Evolutionary conservation across 2,329 filamentous ascomycete species (phyloP), one percentile per base, ranked within the genome.

Genomic region (Ophiosphaerella korrae): DNA sequence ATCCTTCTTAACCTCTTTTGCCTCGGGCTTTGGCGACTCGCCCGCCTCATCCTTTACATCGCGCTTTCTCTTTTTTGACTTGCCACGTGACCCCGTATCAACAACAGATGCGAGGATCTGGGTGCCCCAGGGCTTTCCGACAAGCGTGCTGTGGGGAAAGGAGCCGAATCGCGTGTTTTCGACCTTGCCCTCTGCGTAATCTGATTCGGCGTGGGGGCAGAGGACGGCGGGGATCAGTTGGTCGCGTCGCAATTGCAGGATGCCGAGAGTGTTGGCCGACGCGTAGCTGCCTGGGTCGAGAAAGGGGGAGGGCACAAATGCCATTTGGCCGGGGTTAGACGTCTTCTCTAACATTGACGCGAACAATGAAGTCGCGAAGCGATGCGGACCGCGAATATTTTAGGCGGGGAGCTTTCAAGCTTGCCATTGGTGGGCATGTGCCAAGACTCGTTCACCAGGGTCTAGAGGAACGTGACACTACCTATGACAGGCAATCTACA

Each of bases 121-220:
- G 6, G 89, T 91, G 24, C 94, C 94, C 93, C 93, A 97, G 36
- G 90, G 88, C 46, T 92, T 80, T 5, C 85, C 81, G 48, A 96
- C 67, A 23, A 82, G 72, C 0, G 78, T 80, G 55, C 70, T 78
- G 61, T 82, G 79, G 2, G 79, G 79, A 48, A 78, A 82, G 12
- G 92, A 96, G 42, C 94, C 94, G 67, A 96, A 99, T 38, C 92
- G 87, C 1, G 93, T 99, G 76, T 96, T 97, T 46, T 92, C 85
- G 37, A 81, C 77, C 16, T 75, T 75, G 44, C 77, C 77, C 54
- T 78, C 77, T 47, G 73, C 58, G 70, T 78, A 68, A 65, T 79
- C 70, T 50, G 76, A 62, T 45, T 69, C 64, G 36, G 66, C 57
- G n/a, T 69, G 56, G 11, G 70, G 59, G 31, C 72, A 64, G 60